Conservation (phyloP, 306 rosid genomes). For the Echinosophora koreensis region DNA sequence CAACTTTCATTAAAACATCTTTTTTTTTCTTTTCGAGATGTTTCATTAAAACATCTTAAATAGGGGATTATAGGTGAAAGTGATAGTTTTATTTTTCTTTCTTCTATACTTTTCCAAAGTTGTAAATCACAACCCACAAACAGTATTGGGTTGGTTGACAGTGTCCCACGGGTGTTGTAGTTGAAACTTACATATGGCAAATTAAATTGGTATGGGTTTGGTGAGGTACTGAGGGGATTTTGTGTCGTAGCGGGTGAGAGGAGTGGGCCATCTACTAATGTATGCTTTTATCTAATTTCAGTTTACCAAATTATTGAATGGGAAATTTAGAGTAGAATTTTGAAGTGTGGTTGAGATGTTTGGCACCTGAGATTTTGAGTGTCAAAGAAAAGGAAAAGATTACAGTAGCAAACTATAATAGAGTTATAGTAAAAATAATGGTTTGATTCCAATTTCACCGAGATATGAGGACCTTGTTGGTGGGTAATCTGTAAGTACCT, state of each 20-base stretch:
- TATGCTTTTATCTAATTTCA: not conserved
- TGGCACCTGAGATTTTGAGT: too few relatives aligned
- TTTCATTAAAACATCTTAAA: not conserved
- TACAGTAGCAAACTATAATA: too few relatives aligned
- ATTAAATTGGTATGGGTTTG: constrained; percentile 51
- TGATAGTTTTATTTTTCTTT: not conserved
- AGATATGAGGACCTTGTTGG: too few relatives aligned
- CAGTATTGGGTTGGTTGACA: too few relatives aligned
- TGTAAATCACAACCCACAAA: not conserved
- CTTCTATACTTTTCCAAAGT: not conserved
- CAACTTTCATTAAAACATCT: too few relatives aligned
- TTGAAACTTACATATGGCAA: not conserved
- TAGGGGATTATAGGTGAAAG: not conserved
- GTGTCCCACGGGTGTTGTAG: too few relatives aligned
- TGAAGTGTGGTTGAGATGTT: too few relatives aligned
- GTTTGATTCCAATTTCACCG: too few relatives aligned
- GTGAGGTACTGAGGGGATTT: constrained; percentile 40
- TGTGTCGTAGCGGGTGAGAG: constrained; percentile 1
- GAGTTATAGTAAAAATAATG: too few relatives aligned
- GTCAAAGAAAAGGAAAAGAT: too few relatives aligned
- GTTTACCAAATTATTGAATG: constrained; percentile 40
- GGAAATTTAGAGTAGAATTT: not conserved
- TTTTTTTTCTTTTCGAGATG: too few relatives aligned
- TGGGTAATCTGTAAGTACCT: too few relatives aligned
- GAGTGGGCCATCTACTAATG: constrained; percentile 31